A percentile compares a stretch with the other conserved stretches of the same genome.
These are phyloP conservation scores for Ceratobasidium sp. DNA, from an alignment of 1,284 basidiomycete species.

Conservation along the genomic window DNA sequence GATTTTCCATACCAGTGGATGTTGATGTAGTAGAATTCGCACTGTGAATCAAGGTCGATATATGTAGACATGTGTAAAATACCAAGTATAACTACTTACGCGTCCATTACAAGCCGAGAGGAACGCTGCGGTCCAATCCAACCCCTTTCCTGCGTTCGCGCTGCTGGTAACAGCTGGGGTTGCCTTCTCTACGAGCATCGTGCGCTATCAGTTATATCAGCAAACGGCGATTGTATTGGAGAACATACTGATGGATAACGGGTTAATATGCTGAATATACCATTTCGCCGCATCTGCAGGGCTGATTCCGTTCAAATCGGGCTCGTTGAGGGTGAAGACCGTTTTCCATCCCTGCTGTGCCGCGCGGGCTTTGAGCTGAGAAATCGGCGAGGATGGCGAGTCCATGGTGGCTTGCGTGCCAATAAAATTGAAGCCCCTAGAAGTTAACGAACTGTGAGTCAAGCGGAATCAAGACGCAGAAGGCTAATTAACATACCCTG, in stretches of 20 bases:
- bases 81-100: neutral
- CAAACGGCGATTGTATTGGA: neutral
- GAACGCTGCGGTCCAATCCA: conserved; percentile 39
- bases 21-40: conserved; percentile 45
- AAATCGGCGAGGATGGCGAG: conserved; percentile 22
- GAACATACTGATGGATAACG: conserved; percentile 37
- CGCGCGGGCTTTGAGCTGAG: conserved; percentile 26
- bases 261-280: conserved; percentile 46
- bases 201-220: neutral
- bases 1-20: conserved; percentile 45
- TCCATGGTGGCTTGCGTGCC: conserved; percentile 29
- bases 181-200: conserved; percentile 21
- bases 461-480: neutral
- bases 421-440: conserved; percentile 36
- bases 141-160: conserved; percentile 28
- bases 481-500: conserved; percentile 1
- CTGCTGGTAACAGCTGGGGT: conserved; percentile 40
- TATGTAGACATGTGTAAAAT: neutral
- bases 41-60: conserved; percentile 2
- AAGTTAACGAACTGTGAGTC: neutral
- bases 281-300: conserved; percentile 35
- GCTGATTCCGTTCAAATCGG: conserved; percentile 35
- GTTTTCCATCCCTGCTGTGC: conserved; percentile 41
- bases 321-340: conserved; percentile 43
- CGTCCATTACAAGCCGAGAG: conserved; percentile 32